Evolutionary conservation across 805 yeast species (phyloP), one percentile per base, ranked within the genome.

Genomic region (Pichia paraexigua): DNA sequence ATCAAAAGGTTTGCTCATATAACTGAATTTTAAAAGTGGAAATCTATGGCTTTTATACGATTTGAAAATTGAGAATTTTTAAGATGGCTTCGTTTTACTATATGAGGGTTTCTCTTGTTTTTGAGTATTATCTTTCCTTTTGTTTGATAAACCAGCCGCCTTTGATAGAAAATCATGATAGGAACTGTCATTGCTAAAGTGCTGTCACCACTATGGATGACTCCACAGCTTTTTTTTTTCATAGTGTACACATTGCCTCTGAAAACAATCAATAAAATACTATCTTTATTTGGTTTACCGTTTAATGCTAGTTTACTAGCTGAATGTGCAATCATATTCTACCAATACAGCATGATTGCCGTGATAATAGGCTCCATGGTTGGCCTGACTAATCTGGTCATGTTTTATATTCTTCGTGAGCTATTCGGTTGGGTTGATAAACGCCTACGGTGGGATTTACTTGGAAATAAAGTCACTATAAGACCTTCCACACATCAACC

Each of bases 331-430:
- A 53, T 57, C 30, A 52, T 63, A 11, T 21, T 53, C 18, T 64
- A 64, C 49, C 67, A 64, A 47, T 57, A 58, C 42, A 21, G 53
- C 12, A 53, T 56, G 8, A 51, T 58, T 22, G 61, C 68, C 2
- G 27, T 58, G 9, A 18, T 63, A 3, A 42, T 59, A 35, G 68
- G 68, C 0, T 21, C 59, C 22, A 15, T 50, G 8, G 46, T 55
- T 32, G 68, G 67, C 2, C 5, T 58, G n/a, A 15, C 41, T 10
- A 58, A 61, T 47, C 59, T 58, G 6, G 2, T 48, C 3, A 35
- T 50, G 17, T 48, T 64, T 55, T 55, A 43, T 20, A 4, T 54
- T 4, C 55, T 62, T 8, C 51, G 56, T 9, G 21, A 32, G n/a
- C 11, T 32, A 6, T 44, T 44, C 13, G 13, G 7, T 1, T 49